phyloP scores from a whole-genome alignment of 345 rosid genomes.

The Brassica juncea region DNA sequence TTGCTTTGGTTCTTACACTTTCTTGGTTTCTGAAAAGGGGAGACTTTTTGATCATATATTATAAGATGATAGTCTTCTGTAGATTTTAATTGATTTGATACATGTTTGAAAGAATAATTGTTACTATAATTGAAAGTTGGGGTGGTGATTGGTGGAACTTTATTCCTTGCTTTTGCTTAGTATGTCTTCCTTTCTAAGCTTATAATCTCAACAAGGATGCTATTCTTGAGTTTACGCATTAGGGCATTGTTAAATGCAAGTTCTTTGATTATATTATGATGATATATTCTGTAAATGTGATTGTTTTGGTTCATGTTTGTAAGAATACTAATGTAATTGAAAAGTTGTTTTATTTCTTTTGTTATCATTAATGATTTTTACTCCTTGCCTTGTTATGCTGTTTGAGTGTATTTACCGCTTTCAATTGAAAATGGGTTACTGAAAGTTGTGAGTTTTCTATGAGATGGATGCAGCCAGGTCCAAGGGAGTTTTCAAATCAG shows the following conservation, averaged over 20 bases:
- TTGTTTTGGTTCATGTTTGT: neutral
- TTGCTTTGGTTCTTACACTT: neutral
- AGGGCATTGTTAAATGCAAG: neutral
- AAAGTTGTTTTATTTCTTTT: neutral
- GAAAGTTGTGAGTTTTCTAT: neutral
- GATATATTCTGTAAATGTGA: neutral
- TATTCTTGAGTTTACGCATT: neutral
- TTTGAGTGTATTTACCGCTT: neutral
- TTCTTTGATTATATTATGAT: neutral
- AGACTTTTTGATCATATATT: too few relatives aligned
- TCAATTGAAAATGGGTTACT: neutral
- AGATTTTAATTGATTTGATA: too few relatives aligned
- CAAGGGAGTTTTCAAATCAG: constrained; percentile 62
- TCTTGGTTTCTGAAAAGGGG: too few relatives aligned
- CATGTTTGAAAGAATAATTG: too few relatives aligned
- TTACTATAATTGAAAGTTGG: too few relatives aligned
- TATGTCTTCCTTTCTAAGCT: neutral
- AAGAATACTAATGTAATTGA: neutral
- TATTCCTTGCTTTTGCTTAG: neutral
- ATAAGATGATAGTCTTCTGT: too few relatives aligned
- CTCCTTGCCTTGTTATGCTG: neutral
- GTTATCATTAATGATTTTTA: neutral
- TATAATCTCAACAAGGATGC: neutral
- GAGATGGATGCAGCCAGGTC: constrained; percentile 70
- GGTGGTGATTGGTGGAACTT: neutral